Base-by-base conservation (phyloP, 2,329 filamentous ascomycete species). In the Grosmannia penicillata region DNA sequence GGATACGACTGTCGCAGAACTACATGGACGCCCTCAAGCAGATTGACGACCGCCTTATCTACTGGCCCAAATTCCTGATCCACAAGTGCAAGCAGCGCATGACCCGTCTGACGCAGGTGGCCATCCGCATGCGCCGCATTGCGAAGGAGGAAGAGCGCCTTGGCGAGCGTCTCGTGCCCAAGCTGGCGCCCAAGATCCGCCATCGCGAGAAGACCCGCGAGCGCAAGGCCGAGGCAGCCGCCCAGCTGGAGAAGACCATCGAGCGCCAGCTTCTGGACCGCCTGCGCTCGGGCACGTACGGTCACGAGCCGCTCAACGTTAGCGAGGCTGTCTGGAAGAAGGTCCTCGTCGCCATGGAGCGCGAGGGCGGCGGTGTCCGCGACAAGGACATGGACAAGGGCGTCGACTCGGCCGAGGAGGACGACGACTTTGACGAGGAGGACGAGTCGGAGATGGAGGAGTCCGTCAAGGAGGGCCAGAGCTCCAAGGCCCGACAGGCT, bases 321-420 rank as follows among this genome's bases (percentile, higher is more conserved):
- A 91, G 93, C 58, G 86, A 95, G 57, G 71, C 74, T 13, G 85
- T 98, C 44, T 98, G 91, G 91, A 93, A 93, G 72, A 93, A 87
- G 71, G 91, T 98, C 8, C 75, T 98, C 49, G 77, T 78, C 44
- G 85, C 85, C 4, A 69, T 98, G 59, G 91, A 98, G 70, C 73
- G 82, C 49, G 80, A 81, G 50, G 87, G 89, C 42, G 78, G 93
- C 52, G 89, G 81, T 32, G 68, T 74, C 46, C 69, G 84, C 39
- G 89, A 95, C 56, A 75, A 86, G 61, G 89, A 96, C 56, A 59
- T 91, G 56, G 89, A 95, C 56, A 78, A 87, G 49, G 89, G 87
- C 9, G 76, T 93, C 46, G 78, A 83, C 48, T 77, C 82, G 26
- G 82, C 86, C 21, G 79, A 83, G 4, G 71, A 76, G 45, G 78